Conservation (phyloP, 2,329 filamentous ascomycete genomes). For the Colletotrichum kahawae region DNA sequence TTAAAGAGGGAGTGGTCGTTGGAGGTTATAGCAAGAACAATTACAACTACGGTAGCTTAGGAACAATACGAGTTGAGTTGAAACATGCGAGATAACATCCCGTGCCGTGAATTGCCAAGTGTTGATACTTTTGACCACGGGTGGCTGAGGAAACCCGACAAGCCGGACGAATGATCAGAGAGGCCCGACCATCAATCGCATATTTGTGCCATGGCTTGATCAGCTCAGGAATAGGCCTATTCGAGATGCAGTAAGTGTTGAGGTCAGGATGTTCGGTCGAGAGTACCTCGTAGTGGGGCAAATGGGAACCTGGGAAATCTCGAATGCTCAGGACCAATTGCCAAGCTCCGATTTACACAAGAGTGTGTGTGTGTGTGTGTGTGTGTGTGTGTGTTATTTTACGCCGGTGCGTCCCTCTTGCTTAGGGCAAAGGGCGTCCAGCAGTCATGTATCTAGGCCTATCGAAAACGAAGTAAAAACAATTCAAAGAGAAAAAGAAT, state of each 20-base stretch:
- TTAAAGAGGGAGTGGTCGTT: fast-evolving
- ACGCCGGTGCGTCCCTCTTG: too few relatives aligned
- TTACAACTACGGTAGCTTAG: too few relatives aligned
- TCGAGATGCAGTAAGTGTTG: neutral
- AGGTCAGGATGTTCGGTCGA: neutral
- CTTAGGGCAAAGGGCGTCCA: too few relatives aligned
- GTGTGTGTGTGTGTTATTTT: too few relatives aligned
- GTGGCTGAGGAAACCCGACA: neutral
- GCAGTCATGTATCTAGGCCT: too few relatives aligned
- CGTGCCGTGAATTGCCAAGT: neutral
- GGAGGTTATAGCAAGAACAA: fast-evolving
- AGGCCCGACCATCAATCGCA: neutral
- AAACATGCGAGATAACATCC: too few relatives aligned
- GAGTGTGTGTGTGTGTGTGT: too few relatives aligned
- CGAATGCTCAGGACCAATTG: neutral
- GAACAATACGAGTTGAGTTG: too few relatives aligned
- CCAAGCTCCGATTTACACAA: too few relatives aligned
- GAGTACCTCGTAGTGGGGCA: neutral
- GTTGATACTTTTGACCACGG: neutral
- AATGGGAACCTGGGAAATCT: neutral
- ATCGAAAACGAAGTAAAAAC: too few relatives aligned
- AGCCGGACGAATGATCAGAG: neutral
- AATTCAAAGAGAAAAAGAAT: too few relatives aligned
- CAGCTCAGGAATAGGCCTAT: neutral
- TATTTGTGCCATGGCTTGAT: fast-evolving